phyloP scores from a whole-genome alignment of 225 moss, liverwort and hornwort genomes.

The Ulota crispa region DNA sequence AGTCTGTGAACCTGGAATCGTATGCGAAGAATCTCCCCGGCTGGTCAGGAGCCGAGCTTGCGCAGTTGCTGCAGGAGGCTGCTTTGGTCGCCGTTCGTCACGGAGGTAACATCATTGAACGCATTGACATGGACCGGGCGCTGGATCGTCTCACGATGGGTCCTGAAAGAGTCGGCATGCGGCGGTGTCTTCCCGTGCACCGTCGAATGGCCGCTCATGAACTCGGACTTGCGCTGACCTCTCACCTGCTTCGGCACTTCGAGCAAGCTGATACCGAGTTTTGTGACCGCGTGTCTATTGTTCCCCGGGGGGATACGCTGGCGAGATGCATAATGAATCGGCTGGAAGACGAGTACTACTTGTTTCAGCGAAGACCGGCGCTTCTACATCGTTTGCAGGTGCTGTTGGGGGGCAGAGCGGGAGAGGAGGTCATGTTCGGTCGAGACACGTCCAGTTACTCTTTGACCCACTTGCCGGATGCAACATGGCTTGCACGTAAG shows the following conservation, averaged over 20 bases:
- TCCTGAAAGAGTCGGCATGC: slow-evolving; percentile 83
- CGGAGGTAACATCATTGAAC: slow-evolving; percentile 73
- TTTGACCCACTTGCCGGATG: slow-evolving; percentile 81
- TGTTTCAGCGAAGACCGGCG: slow-evolving; percentile 86
- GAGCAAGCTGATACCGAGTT: slow-evolving; percentile 85
- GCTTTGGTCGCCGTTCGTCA: slow-evolving; percentile 93
- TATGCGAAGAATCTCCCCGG: slow-evolving; percentile 97
- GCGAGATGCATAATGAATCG: slow-evolving; percentile 59
- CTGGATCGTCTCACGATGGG: slow-evolving; percentile 98
- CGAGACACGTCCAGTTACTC: slow-evolving; percentile 90
- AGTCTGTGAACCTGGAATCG: slow-evolving; percentile 80
- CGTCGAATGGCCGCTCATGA: slow-evolving; percentile 97
- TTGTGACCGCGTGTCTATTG: slow-evolving; percentile 93
- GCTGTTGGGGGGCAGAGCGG: slow-evolving; percentile 89
- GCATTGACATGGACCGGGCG: slow-evolving; percentile 87
- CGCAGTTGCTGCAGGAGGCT: slow-evolving; percentile 91
- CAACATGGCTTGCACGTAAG: slow-evolving; percentile 97
- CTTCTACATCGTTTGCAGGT: slow-evolving; percentile 79
- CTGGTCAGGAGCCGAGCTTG: slow-evolving; percentile 98
- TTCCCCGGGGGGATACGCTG: slow-evolving; percentile 83
- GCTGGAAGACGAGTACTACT: slow-evolving; percentile 89
- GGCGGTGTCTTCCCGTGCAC: slow-evolving; percentile 85
- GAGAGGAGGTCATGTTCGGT: slow-evolving; percentile 96
- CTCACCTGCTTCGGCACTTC: slow-evolving; percentile 84
- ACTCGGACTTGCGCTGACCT: slow-evolving; percentile 84